Conservation (phyloP, 371 early-diverging fungal genomes). For the Amoeboradix gromovi region DNA sequence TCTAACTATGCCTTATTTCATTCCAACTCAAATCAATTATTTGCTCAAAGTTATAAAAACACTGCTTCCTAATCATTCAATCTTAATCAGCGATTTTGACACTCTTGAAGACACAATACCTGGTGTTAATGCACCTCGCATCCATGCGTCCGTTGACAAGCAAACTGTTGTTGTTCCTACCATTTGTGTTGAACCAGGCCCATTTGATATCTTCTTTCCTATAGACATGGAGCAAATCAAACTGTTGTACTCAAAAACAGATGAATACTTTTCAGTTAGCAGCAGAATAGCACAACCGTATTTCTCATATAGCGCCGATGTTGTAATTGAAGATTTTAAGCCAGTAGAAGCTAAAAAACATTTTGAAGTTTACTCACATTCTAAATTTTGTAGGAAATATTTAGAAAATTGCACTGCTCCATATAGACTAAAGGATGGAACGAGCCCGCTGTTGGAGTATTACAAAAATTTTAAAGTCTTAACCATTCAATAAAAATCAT, state of each 20-base stretch:
- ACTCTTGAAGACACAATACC: slow-evolving; percentile 42
- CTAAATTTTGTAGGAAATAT: slow-evolving; percentile 42
- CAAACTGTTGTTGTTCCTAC: slow-evolving; percentile 75
- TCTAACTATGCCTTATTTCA: slow-evolving; percentile 46
- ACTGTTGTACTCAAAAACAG: no score
- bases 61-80: slow-evolving; percentile 57
- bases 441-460: slow-evolving; percentile 70
- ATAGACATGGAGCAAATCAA: slow-evolving; percentile 71
- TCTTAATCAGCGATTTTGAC: slow-evolving; percentile 64
- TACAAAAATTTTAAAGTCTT: slow-evolving; percentile 86
- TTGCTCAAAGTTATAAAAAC: slow-evolving; percentile 37
- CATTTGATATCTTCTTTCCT: slow-evolving; percentile 91
- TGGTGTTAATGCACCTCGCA: slow-evolving; percentile 63
- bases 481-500: no score
- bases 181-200: slow-evolving; percentile 82
- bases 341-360: slow-evolving; percentile 20
- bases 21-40: slow-evolving; percentile 48
- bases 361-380: slow-evolving; percentile 49
- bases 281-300: not conserved
- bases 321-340: no score
- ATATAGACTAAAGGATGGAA: slow-evolving; percentile 48
- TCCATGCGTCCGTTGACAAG: slow-evolving; percentile 60
- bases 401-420: slow-evolving; percentile 31
- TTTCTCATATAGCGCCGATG: slow-evolving; percentile 13
- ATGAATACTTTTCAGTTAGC: slow-evolving; percentile 32